Conservation (phyloP, 1,139 yeast genomes). For the Geotrichum carabidarum region DNA sequence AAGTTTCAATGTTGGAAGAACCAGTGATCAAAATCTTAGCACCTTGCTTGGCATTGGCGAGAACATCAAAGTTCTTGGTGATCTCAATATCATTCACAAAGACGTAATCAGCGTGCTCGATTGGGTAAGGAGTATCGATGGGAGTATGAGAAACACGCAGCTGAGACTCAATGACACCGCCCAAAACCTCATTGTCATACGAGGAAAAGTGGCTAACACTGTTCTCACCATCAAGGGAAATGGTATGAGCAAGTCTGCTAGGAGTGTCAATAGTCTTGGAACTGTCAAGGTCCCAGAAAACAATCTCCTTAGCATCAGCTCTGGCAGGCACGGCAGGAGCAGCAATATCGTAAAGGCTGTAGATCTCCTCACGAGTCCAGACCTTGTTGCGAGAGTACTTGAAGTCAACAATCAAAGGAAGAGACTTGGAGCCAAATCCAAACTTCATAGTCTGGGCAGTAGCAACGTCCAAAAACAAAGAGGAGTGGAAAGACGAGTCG, state of each 20-base stretch:
- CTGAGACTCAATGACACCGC: slow-evolving; percentile 81
- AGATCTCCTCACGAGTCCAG: slow-evolving; percentile 27
- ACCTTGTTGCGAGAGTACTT: slow-evolving; percentile 31
- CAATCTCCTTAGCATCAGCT: slow-evolving; percentile 38
- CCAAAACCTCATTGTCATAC: slow-evolving; percentile 64
- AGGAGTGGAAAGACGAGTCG: slow-evolving; percentile 30
- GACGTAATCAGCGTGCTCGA: slow-evolving; percentile 58
- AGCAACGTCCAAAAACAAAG: slow-evolving; percentile 62
- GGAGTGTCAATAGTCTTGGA: slow-evolving; percentile 47
- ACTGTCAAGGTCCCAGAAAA: slow-evolving; percentile 49
- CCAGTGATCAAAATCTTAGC: slow-evolving; percentile 53
- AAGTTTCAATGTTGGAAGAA: slow-evolving; percentile 42
- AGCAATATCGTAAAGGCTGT: slow-evolving; percentile 25
- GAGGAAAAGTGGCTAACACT: slow-evolving; percentile 55
- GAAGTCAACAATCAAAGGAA: slow-evolving; percentile 30
- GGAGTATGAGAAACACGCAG: slow-evolving; percentile 44
- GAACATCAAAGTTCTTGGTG: slow-evolving; percentile 54
- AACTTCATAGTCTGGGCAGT: slow-evolving; percentile 54
- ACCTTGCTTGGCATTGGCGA: slow-evolving; percentile 53
- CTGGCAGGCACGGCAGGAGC: slow-evolving; percentile 20
- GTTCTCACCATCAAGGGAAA: slow-evolving; percentile 60
- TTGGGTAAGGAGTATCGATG: slow-evolving; percentile 37
- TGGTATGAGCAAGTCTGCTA: slow-evolving; percentile 62
- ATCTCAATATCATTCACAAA: slow-evolving; percentile 57
- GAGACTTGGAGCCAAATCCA: slow-evolving; percentile 26